Base-by-base conservation (phyloP, 2,329 filamentous ascomycete species). In the Claviceps sp. region DNA sequence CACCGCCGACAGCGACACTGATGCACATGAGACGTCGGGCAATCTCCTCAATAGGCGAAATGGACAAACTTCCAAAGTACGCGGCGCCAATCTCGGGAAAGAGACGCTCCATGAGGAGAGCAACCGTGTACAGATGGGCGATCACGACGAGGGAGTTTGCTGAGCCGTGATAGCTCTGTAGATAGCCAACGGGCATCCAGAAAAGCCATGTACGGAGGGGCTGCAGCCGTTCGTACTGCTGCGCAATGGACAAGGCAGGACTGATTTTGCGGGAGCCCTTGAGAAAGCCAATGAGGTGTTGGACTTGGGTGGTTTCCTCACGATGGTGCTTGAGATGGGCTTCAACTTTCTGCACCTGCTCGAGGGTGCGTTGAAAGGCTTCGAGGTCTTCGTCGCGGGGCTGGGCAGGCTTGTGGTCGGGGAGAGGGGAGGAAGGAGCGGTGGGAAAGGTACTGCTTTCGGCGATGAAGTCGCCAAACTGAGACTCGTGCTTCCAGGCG, bases 131-230 rank as follows among this genome's bases (percentile, higher is more conserved):
- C 66, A 95, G 89, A 64, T 97, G 87, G 11, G 89, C 87, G 51
- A 97, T 82, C 56, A 94, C 83, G 50, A 95, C 76, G 58, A 96
- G 75, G 1, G 89, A 85, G 54, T 81, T 87, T 24, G 87, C 78
- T 58, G 91, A 89, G 38, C 81, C 80, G 49, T 84, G 81, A 47
- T 84, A 85, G 57, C 83, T 81, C 64, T 91, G 85, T 26, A 96
- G 76, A 60, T 90, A 85, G 58, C 83, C 82, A 37, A 95, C 83
- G 1, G 93, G 93, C 52, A 95, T 81, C 89, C 91, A 97, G 70
- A 97, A 95, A 16, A 97, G 79, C 89, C 91, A 96, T 59, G 87
- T 87, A 52, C 90, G 80, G 54, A 98, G 77, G 9, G 88, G 84
- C 57, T 94, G 90, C 11, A 97, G 79, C 57, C 90, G 86, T 62